Base-by-base conservation (phyloP, 2,329 filamentous ascomycete genomes). In the Phyllosticta ampelicida region DNA sequence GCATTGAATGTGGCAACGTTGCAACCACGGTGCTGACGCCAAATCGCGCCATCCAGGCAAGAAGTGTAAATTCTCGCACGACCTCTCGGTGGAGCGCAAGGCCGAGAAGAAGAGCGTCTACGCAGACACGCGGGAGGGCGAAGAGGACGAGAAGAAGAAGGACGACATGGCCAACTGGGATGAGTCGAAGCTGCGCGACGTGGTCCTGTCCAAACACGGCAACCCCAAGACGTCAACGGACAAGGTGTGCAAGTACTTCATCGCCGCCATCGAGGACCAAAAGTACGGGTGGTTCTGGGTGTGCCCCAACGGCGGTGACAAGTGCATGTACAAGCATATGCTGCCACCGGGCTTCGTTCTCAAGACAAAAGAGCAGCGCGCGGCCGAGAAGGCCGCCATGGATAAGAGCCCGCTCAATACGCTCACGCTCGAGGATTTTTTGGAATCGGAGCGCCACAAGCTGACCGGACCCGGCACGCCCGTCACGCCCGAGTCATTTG, bases 221-320 rank as follows among this genome's bases (percentile, higher is more conserved):
- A 99, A 99, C 74, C 94, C 95, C 61, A 85, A 86, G 71, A 96
- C 91, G 20, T 89, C 88, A 5, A 99, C 94, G 52, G 94, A 99
- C 71, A 99, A 97, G 76, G 94, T 99, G 64, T 99, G 94, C 89
- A 99, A 97, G 75, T 96, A 78, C 79, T 99, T 99, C 72, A 94
- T 97, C 71, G 86, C 91, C 65, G 94, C 94, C 23, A 94, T 99
- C 62, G 94, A 99, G 75, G 94, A 99, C 70, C 89, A 90, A 67
- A 99, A 97, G 75, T 99, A 99, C 68, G 94, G 94, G 62, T 99
- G 94, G 94, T 97, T 99, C 76, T 99, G 94, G 94, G 80, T 85
- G 60, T 99, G 94, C 81, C 94, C 94, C 52, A 97, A 97, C 69
- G 91, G 90, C 63, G 92, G 89, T 63, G 87, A 99, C 71, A 89